Evolutionary conservation across 2,329 filamentous ascomycete species (phyloP).

Genomic region (Penicillium sp.): DNA sequence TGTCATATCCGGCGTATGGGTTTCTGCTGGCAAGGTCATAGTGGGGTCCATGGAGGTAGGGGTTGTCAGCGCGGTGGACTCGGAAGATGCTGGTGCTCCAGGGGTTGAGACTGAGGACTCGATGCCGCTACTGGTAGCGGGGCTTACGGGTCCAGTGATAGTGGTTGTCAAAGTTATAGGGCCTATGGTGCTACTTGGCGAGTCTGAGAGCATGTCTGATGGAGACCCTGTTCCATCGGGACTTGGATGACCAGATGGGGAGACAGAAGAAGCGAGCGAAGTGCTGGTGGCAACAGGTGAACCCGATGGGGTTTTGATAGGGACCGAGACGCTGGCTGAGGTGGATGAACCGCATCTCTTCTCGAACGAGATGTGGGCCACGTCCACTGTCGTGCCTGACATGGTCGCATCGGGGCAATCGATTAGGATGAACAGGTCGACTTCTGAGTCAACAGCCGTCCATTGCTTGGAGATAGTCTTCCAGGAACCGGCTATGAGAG

Average conservation of each 20-base stretch:
- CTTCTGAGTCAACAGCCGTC: background rate
- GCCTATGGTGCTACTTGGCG: background rate
- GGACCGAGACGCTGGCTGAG: background rate
- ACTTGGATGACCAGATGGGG: background rate
- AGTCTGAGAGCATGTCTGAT: background rate
- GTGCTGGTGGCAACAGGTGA: background rate
- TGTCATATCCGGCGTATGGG: constrained; percentile 4
- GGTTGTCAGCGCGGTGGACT: background rate
- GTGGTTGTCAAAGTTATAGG: background rate
- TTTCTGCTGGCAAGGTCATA: background rate
- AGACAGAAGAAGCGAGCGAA: background rate
- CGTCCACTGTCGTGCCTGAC: background rate
- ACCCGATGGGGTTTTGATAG: background rate
- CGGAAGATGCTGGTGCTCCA: background rate
- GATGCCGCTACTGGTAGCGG: background rate
- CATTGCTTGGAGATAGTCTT: background rate
- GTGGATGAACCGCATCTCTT: background rate
- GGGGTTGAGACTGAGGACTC: background rate
- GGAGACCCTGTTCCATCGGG: background rate
- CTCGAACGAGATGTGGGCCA: background rate
- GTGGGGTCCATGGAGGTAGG: background rate
- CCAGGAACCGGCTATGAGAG: background rate
- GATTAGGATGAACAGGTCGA: background rate
- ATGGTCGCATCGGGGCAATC: background rate
- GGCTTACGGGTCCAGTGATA: background rate